Evolutionary conservation across 1,139 yeast species (phyloP).

Genomic region (Suhomyces coccinellae): DNA sequence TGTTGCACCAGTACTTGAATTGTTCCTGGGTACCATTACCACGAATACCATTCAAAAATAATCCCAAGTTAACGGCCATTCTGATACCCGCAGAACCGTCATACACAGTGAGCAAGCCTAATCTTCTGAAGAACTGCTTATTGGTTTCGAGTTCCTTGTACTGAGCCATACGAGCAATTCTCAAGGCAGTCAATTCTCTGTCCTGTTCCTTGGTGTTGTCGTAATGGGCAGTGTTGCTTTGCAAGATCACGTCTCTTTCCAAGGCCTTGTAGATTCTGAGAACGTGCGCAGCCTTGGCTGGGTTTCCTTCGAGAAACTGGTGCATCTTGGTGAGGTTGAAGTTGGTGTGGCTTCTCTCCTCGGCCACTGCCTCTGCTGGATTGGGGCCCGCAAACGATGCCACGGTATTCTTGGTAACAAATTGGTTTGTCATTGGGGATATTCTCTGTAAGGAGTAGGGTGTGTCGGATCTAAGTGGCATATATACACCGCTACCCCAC

Average conservation of each 20-base stretch:
- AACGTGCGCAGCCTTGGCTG: conserved; percentile 42
- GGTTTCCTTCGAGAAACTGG: conserved; percentile 54
- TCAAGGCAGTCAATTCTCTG: conserved; percentile 53
- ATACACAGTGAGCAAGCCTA: conserved; percentile 51
- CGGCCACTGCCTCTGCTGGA: conserved; percentile 31
- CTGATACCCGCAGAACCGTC: conserved; percentile 60
- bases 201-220: conserved; percentile 51
- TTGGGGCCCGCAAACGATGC: conserved; percentile 18
- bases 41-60: conserved; percentile 65
- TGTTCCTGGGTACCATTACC: conserved; percentile 70
- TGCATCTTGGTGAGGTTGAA: conserved; percentile 40
- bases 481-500: conserved; percentile 9
- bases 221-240: conserved; percentile 50
- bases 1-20: conserved; percentile 70
- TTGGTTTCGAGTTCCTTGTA: conserved; percentile 50
- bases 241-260: conserved; percentile 56
- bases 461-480: not conserved
- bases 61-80: conserved; percentile 65
- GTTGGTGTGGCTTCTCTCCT: conserved; percentile 49
- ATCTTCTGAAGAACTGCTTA: conserved; percentile 40
- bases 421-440: not conserved
- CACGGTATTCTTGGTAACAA: conserved; percentile 5
- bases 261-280: conserved; percentile 47
- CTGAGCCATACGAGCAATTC: conserved; percentile 38
- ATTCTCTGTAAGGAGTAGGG: not conserved